These are phyloP conservation scores for Euphrasia confusa DNA, from an alignment of 257 asterid species.

Conservation along the genomic window DNA sequence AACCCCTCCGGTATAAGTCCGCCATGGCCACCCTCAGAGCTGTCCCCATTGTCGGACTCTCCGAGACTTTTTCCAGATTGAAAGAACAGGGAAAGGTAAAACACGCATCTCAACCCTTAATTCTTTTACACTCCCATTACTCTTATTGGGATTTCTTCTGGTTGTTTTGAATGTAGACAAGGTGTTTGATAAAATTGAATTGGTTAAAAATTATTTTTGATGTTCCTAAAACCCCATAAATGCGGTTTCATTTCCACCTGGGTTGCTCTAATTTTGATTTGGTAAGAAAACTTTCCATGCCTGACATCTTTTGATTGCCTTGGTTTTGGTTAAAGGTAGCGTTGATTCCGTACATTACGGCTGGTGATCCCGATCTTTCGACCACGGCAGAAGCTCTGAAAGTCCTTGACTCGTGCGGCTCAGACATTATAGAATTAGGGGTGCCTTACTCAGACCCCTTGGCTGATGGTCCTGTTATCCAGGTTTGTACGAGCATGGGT, in stretches of 20 bases:
- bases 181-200: slow-evolving; percentile 11
- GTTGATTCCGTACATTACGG: slow-evolving; percentile 76
- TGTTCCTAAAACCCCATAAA: background rate
- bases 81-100: slow-evolving; percentile 61
- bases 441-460: slow-evolving; percentile 95
- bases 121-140: background rate
- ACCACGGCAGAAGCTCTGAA: slow-evolving; percentile 81
- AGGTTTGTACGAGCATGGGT: slow-evolving; percentile 35
- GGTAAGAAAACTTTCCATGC: background rate
- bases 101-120: background rate
- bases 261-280: background rate
- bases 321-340: slow-evolving; percentile 60
- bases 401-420: slow-evolving; percentile 80
- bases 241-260: too few relatives aligned
- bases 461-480: slow-evolving; percentile 97
- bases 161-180: background rate
- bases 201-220: background rate
- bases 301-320: background rate
- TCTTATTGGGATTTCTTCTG: background rate
- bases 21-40: slow-evolving; percentile 51
- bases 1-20: slow-evolving; percentile 31
- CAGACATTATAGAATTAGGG: slow-evolving; percentile 81
- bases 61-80: slow-evolving; percentile 63
- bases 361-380: slow-evolving; percentile 85
- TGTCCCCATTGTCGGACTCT: slow-evolving; percentile 42